Evolutionary conservation across 768 basidiomycete genomes (phyloP).

Genomic region (Lepiota brunneoincarnata): DNA sequence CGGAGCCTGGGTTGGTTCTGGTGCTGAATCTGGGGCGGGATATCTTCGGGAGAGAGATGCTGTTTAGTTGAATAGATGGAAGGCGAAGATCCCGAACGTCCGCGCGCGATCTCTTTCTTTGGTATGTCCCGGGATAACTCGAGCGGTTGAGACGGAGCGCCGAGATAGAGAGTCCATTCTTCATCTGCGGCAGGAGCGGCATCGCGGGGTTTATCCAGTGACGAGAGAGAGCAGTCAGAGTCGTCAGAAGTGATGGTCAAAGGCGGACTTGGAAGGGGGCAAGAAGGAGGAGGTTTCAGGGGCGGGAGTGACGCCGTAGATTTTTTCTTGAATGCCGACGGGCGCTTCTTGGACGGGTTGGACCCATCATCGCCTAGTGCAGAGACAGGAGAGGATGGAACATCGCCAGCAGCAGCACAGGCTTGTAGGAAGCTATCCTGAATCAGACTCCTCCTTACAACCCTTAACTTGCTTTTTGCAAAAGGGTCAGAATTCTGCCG

Average conservation of each 20-base stretch:
- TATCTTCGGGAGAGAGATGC: constrained; percentile 9
- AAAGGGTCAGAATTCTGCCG: constrained; percentile 4
- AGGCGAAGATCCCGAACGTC: constrained; percentile 1
- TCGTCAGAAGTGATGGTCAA: background rate
- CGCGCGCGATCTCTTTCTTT: constrained; percentile 2
- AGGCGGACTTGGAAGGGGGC: constrained; percentile 9
- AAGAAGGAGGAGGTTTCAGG: constrained; percentile 6
- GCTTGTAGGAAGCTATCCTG: constrained; percentile 6
- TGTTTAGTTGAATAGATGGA: background rate
- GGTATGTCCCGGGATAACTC: background rate
- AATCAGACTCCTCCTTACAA: constrained; percentile 8
- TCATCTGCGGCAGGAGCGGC: background rate
- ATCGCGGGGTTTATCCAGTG: background rate
- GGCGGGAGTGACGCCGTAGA: constrained; percentile 5
- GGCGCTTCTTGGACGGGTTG: background rate
- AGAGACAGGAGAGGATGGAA: background rate
- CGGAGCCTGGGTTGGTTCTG: background rate
- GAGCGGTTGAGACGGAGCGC: constrained; percentile 5
- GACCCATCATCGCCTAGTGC: background rate
- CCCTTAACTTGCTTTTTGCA: background rate
- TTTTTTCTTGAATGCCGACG: background rate
- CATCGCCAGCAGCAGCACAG: constrained; percentile 8
- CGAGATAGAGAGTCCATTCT: constrained; percentile 10
- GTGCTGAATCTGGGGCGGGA: constrained; percentile 1
- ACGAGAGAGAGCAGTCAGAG: background rate